phyloP scores from a whole-genome alignment of 208 protist genomes.

The Trypanosoma conorhini region DNA sequence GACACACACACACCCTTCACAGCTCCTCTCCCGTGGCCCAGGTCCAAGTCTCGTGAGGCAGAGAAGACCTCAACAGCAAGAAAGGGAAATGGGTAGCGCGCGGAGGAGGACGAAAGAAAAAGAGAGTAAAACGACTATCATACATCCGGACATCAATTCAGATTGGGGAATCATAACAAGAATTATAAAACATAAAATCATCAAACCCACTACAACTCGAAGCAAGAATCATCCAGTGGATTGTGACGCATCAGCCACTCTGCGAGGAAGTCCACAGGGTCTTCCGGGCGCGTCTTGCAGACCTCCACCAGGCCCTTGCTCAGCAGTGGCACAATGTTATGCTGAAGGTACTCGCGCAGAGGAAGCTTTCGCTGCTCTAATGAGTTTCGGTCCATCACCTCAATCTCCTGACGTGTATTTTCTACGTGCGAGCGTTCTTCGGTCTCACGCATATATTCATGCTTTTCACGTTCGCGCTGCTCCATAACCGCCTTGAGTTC shows the following conservation, averaged over 20 bases:
- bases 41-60: neutral
- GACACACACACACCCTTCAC: neutral
- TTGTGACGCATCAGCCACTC: slow-evolving; percentile 93
- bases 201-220: slow-evolving; percentile 52
- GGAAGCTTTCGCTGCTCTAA: slow-evolving; percentile 86
- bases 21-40: neutral
- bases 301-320: slow-evolving; percentile 95
- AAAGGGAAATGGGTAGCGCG: neutral
- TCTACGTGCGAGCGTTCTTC: slow-evolving; percentile 24
- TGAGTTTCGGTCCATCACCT: slow-evolving; percentile 69
- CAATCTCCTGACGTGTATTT: slow-evolving; percentile 35
- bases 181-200: slow-evolving; percentile 14
- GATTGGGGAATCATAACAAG: neutral
- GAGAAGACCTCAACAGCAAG: neutral
- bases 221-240: slow-evolving; percentile 83
- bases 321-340: slow-evolving; percentile 92
- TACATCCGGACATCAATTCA: neutral
- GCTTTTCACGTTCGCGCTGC: slow-evolving; percentile 25
- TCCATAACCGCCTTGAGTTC: slow-evolving; percentile 33
- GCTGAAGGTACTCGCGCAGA: slow-evolving; percentile 88
- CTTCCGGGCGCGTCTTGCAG: slow-evolving; percentile 85
- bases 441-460: slow-evolving; percentile 24
- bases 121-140: neutral
- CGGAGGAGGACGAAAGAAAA: neutral
- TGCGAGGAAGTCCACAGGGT: slow-evolving; percentile 95